Base-by-base conservation (phyloP, 2,329 filamentous ascomycete genomes). In the Aspergillus japonicus region DNA sequence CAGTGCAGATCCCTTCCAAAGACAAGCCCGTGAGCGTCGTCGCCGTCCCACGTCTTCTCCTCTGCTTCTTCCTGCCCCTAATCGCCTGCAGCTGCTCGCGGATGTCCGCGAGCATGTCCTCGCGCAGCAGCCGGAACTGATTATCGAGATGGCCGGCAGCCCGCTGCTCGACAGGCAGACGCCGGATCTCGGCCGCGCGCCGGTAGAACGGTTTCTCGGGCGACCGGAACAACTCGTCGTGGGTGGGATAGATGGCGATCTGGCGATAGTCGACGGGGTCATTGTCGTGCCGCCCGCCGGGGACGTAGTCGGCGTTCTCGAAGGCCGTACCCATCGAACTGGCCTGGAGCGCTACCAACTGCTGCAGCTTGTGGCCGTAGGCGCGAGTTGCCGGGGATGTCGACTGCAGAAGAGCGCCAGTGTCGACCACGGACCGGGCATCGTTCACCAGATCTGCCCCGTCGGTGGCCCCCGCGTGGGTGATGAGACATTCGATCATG, bases 271-370 rank as follows among this genome's bases (percentile, higher is more conserved):
- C 80, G 1, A 67, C 76, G 67, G 83, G 83, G 65, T 92, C 89
- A 56, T 93, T 93, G 71, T 92, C 87, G 63, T 93, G 89, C 0
- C 89, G 82, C 0, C 88, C 88, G 0, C 89, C 89, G 0, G 26
- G 26, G 2, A 8, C 26, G 26, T 29, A 29, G 7, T 29, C 26
- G 26, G 26, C 26, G 1, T 29, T 29, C 7, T 29, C 26, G 7
- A 29, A 2, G 26, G 2, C 26, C 26, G 26, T 29, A 6, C 1
- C 2, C 26, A 2, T 2, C 2, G 26, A 2, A 29, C 26, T 29
- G 7, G 26, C 7, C 26, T 29, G 2, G 26, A 29, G 26, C 7
- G 8, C 26, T 6, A 29, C 26, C 7, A 29, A 1, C 7, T 29
- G 26, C 26, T 29, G 2, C 26, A 29, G 26, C 26, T 29, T 29